Evolutionary conservation across 768 basidiomycete species (phyloP).

Genomic region (Hypsizygus marmoreus): DNA sequence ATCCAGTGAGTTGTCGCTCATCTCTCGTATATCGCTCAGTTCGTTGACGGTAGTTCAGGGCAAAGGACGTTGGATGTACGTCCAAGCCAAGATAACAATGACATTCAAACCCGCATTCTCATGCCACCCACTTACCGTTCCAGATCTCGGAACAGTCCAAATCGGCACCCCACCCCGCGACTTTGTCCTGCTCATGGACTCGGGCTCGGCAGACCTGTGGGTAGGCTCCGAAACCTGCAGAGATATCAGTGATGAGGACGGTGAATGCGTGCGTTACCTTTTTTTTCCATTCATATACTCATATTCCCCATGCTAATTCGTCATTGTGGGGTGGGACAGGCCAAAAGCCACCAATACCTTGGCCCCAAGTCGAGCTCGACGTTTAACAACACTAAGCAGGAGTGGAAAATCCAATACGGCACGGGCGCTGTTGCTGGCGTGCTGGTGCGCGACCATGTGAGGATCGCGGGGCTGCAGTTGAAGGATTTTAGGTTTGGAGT

Average conservation of each 20-base stretch:
- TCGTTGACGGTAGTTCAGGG: conserved; percentile 27
- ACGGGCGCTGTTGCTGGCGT: conserved; percentile 61
- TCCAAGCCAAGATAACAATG: conserved; percentile 1
- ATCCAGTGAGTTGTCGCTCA: conserved; percentile 48
- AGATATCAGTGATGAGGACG: conserved; percentile 25
- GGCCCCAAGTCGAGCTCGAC: conserved; percentile 57
- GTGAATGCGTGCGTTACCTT: conserved; percentile 16
- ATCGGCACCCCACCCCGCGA: conserved; percentile 49
- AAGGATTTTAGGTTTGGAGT: conserved; percentile 61
- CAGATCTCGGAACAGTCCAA: conserved; percentile 32
- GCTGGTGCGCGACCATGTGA: conserved; percentile 58
- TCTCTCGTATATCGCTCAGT: background rate
- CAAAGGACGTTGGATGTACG: conserved; percentile 52
- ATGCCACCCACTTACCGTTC: conserved; percentile 2
- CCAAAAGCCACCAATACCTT: conserved; percentile 51
- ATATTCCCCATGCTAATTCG: too few relatives aligned
- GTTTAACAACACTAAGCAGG: conserved; percentile 47
- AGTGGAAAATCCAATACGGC: conserved; percentile 54
- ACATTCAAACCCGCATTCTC: background rate
- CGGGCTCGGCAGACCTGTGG: conserved; percentile 67
- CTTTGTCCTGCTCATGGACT: conserved; percentile 59
- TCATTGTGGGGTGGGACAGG: too few relatives aligned
- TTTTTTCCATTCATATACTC: background rate
- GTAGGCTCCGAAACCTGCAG: conserved; percentile 50
- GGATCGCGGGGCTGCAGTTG: conserved; percentile 58